Conservation (phyloP, 129 eudicot species). For the Centaurea solstitialis region DNA sequence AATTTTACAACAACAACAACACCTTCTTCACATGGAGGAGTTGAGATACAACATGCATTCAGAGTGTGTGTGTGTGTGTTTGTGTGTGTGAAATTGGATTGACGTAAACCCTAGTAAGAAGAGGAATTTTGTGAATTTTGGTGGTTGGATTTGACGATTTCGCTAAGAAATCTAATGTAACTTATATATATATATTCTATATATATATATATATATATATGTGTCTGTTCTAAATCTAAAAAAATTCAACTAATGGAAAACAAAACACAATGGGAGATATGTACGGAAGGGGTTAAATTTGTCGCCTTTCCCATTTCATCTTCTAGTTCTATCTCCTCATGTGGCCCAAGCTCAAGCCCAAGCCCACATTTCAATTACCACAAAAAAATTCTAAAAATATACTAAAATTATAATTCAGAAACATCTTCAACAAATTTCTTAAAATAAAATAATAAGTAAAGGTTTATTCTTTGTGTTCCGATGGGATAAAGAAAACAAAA, state of each 20-base stretch:
- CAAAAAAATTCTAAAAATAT: neutral
- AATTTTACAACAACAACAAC: neutral
- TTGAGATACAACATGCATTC: neutral
- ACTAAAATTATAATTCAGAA: no score
- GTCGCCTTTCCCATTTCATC: neutral
- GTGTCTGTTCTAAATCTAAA: neutral
- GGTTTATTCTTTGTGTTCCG: no score
- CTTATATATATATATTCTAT: no score
- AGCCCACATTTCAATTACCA: neutral
- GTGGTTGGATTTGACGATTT: constrained; percentile 22
- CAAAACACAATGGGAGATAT: neutral
- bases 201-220: neutral
- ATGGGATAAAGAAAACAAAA: no score
- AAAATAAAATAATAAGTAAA: no score
- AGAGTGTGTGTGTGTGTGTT: constrained; percentile 10
- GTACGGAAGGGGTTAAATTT: neutral
- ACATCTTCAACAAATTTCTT: no score
- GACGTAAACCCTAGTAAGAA: constrained; percentile 33
- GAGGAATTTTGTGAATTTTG: constrained; percentile 26
- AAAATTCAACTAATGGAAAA: no score
- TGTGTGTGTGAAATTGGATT: constrained; percentile 23
- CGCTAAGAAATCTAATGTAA: constrained; percentile 28
- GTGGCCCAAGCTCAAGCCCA: neutral
- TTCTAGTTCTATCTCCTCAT: neutral
- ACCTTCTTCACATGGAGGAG: constrained; percentile 12